phyloP scores from a whole-genome alignment of 768 basidiomycete genomes.

The Lepiota venenata region DNA sequence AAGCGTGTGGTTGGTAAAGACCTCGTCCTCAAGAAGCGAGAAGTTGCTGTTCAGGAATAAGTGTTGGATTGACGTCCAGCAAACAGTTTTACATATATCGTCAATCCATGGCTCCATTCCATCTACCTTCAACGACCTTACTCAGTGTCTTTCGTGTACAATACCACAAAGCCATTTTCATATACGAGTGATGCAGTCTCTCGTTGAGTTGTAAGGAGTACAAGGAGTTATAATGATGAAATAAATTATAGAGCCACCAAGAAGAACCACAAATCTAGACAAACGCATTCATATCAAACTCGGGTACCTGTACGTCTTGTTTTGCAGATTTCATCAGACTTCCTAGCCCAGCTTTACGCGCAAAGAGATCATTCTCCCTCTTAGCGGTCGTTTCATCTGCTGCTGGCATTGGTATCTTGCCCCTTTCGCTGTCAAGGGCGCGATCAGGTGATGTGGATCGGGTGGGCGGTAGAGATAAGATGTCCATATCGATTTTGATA shows the following conservation, averaged over 20 bases:
- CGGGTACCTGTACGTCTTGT: slow-evolving; percentile 79
- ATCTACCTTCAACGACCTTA: background rate
- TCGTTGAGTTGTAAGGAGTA: background rate
- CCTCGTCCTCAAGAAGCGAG: slow-evolving; percentile 86
- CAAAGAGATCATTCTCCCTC: slow-evolving; percentile 55
- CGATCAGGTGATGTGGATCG: slow-evolving; percentile 46
- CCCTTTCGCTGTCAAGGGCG: background rate
- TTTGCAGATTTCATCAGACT: slow-evolving; percentile 90
- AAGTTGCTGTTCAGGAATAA: slow-evolving; percentile 58
- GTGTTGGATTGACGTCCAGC: background rate
- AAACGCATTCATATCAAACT: slow-evolving; percentile 86
- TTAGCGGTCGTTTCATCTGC: slow-evolving; percentile 27
- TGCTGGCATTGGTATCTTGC: slow-evolving; percentile 9
- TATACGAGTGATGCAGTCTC: background rate
- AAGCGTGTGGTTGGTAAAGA: slow-evolving; percentile 76
- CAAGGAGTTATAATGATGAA: slow-evolving; percentile 9
- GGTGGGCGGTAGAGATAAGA: slow-evolving; percentile 58
- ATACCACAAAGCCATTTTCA: slow-evolving; percentile 6
- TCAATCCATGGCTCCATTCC: background rate
- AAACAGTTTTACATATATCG: background rate
- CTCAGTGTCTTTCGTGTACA: slow-evolving; percentile 4
- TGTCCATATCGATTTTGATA: slow-evolving; percentile 89
- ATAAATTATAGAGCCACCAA: background rate
- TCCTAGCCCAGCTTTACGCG: slow-evolving; percentile 73
- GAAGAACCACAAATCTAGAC: slow-evolving; percentile 30